A percentile compares a stretch with the other conserved stretches of the same genome.
Evolutionary conservation across 257 asterid species (phyloP).

Genomic region (Sherardia arvensis): DNA sequence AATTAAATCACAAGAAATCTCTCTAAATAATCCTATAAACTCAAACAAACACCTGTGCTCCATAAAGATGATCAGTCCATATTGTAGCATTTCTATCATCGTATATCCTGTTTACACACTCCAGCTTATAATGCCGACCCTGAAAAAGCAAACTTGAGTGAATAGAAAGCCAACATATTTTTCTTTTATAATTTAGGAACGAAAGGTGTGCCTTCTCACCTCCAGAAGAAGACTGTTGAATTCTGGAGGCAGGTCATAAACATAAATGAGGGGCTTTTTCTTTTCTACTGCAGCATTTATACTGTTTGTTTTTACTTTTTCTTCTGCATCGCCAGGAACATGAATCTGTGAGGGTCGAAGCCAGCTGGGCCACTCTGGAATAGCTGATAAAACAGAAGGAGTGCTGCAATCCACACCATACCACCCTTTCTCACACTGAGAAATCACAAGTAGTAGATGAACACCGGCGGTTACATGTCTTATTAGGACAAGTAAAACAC

Average conservation of each 20-base stretch:
- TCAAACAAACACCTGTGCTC: conserved; percentile 70
- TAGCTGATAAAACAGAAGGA: conserved; percentile 70
- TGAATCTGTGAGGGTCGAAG: conserved; percentile 66
- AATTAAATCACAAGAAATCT: not conserved
- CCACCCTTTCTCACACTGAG: conserved; percentile 87
- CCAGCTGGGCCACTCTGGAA: conserved; percentile 82
- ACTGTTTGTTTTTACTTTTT: conserved; percentile 28
- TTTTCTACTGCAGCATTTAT: conserved; percentile 58
- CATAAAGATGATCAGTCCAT: conserved; percentile 86
- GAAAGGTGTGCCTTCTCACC: conserved; percentile 25
- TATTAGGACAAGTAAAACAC: not conserved
- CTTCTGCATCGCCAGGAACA: conserved; percentile 37
- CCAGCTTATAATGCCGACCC: conserved; percentile 83
- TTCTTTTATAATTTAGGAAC: conserved; percentile 4
- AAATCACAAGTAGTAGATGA: not conserved
- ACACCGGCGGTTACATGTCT: not conserved
- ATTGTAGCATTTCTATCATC: conserved; percentile 68
- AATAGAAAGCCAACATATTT: not conserved
- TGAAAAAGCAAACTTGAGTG: conserved; percentile 18
- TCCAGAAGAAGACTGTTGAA: conserved; percentile 87
- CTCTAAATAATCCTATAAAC: conserved; percentile 5
- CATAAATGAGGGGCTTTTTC: conserved; percentile 81
- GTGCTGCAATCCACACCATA: conserved; percentile 86
- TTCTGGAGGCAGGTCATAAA: conserved; percentile 84
- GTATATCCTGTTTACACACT: conserved; percentile 86